These are phyloP conservation scores for Collariella sp. DNA, from an alignment of 495 filamentous ascomycete species.

Conservation along the genomic window DNA sequence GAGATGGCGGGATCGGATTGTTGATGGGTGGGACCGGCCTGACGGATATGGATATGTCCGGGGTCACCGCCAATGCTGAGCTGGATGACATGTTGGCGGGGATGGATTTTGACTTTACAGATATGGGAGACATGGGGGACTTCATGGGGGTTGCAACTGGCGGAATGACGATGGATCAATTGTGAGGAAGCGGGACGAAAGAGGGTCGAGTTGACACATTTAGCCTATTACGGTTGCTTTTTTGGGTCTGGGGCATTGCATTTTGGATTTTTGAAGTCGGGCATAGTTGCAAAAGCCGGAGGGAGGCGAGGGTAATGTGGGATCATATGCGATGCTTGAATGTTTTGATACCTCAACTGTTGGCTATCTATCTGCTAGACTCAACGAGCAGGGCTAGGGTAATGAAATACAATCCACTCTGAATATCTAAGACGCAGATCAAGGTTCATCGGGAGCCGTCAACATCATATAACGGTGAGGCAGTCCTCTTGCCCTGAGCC, in stretches of 20 bases:
- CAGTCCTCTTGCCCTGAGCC: too few species aligned
- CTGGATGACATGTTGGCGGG: conserved; percentile 33
- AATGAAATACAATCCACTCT: neutral
- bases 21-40: neutral
- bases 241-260: neutral
- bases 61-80: conserved; percentile 28
- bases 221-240: neutral
- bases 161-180: conserved; percentile 6
- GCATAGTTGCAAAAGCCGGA: neutral
- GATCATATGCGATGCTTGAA: neutral
- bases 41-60: conserved; percentile 10
- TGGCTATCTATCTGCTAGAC: neutral
- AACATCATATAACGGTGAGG: too few species aligned
- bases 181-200: neutral
- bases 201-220: neutral
- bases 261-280: neutral
- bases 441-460: too few species aligned
- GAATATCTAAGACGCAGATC: neutral
- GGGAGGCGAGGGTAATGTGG: neutral
- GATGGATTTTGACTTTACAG: conserved; percentile 29
- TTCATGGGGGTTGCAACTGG: conserved; percentile 6
- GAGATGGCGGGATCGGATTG: conserved; percentile 2
- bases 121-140: conserved; percentile 13
- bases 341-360: neutral
- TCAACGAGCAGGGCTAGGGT: neutral